Evolutionary conservation across 345 rosid genomes (phyloP).

Genomic region (Acer campestre): DNA sequence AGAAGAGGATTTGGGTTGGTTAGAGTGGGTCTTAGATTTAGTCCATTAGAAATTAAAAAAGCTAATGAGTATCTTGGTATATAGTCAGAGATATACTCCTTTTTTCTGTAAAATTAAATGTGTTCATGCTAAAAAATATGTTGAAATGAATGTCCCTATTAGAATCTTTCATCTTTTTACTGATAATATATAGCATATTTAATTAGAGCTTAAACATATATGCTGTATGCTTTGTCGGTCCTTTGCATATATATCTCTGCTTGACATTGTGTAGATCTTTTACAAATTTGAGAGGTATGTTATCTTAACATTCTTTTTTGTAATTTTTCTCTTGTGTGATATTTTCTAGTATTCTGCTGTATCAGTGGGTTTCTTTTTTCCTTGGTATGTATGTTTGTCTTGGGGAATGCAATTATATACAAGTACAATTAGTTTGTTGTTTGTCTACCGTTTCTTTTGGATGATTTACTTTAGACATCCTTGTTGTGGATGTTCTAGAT

Average conservation of each 20-base stretch:
- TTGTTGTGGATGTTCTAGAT: too few species aligned
- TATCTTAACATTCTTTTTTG: neutral
- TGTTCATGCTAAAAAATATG: neutral
- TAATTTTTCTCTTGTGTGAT: constrained; percentile 5
- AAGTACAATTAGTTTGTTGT: too few species aligned
- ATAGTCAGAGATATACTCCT: too few species aligned
- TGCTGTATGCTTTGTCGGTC: neutral
- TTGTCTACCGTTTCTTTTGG: too few species aligned
- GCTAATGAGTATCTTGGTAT: too few species aligned
- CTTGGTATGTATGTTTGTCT: neutral
- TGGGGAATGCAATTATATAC: too few species aligned
- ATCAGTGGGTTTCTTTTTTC: neutral
- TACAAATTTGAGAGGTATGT: constrained; percentile 57
- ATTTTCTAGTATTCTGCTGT: neutral
- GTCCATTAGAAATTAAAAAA: too few species aligned
- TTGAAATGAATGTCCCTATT: neutral
- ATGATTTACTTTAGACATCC: too few species aligned
- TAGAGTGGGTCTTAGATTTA: too few species aligned
- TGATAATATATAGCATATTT: neutral
- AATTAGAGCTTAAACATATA: neutral
- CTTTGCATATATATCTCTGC: neutral
- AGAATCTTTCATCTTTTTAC: neutral
- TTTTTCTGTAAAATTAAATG: too few species aligned
- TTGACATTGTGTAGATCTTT: neutral
- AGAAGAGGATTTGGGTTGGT: too few species aligned